Percentiles rank a stretch among this genome's conserved stretches.
These are phyloP conservation scores for Botrytis fabae DNA, from an alignment of 2,329 filamentous ascomycete species.

Conservation along the genomic window DNA sequence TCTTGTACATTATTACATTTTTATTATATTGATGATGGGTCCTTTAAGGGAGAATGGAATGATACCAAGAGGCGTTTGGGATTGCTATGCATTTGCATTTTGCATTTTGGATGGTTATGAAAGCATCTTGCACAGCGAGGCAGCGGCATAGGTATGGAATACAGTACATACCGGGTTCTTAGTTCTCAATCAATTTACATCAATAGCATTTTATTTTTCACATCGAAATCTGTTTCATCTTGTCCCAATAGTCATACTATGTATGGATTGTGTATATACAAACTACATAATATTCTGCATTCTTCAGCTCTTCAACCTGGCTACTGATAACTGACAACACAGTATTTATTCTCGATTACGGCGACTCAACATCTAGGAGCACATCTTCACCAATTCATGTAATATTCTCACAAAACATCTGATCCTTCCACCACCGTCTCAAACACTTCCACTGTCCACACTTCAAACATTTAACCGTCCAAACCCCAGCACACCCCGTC, in stretches of 20 bases:
- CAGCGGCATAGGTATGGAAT: not conserved
- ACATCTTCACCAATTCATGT: not conserved
- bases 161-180: constrained; percentile 2
- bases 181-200: not conserved
- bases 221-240: not conserved
- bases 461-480: not conserved
- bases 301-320: not conserved
- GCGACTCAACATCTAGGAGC: no score
- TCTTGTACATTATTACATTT: constrained; percentile 21
- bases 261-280: not conserved
- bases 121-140: constrained; percentile 7
- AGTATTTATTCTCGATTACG: no score
- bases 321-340: not conserved
- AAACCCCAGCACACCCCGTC: not conserved
- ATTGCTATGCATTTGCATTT: not conserved
- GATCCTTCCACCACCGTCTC: not conserved
- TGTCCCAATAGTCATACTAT: not conserved
- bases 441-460: not conserved
- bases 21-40: constrained; percentile 6
- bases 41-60: constrained; percentile 14
- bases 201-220: not conserved
- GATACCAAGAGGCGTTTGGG: constrained; percentile 24
- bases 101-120: constrained; percentile 20
- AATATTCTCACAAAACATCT: not conserved
- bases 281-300: not conserved